Percentiles rank a stretch among this genome's conserved stretches.
Evolutionary conservation across 352 stramenopile genomes (phyloP).

Genomic region (Phytophthora fragariae): DNA sequence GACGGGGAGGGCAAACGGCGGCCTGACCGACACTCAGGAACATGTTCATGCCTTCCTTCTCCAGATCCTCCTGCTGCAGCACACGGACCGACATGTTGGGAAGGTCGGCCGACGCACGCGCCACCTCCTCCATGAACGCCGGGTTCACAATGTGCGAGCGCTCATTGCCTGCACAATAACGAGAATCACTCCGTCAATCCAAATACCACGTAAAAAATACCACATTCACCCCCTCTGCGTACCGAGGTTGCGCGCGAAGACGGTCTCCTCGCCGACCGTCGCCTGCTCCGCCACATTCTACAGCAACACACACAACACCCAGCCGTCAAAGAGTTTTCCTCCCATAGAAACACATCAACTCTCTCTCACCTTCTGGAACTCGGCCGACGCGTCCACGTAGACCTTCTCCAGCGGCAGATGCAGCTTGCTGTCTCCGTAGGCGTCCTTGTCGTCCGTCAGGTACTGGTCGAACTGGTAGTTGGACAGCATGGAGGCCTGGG

Average conservation of each 20-base stretch:
- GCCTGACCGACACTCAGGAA: slow-evolving; percentile 86
- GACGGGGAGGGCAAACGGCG: slow-evolving; percentile 70
- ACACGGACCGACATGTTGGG: slow-evolving; percentile 85
- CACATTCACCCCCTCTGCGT: not conserved
- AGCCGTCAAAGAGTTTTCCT: slow-evolving; percentile 2
- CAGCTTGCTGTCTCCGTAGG: slow-evolving; percentile 71
- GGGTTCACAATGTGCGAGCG: slow-evolving; percentile 80
- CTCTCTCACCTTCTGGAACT: slow-evolving; percentile 63
- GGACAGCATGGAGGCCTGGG: slow-evolving; percentile 81
- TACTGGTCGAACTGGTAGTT: slow-evolving; percentile 92
- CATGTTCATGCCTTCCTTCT: slow-evolving; percentile 87
- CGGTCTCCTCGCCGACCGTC: slow-evolving; percentile 79
- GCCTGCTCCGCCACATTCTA: slow-evolving; percentile 72
- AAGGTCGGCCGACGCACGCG: slow-evolving; percentile 66
- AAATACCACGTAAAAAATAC: not conserved
- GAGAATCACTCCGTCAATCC: not conserved
- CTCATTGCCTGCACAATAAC: slow-evolving; percentile 61
- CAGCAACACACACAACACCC: not conserved
- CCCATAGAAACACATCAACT: not conserved
- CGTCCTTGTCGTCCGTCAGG: slow-evolving; percentile 62
- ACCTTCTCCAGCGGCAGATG: slow-evolving; percentile 73
- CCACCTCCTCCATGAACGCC: slow-evolving; percentile 86
- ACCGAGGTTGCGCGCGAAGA: slow-evolving; percentile 88
- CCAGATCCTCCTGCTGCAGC: slow-evolving; percentile 80
- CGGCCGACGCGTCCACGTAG: slow-evolving; percentile 55